Evolutionary conservation across 2,329 filamentous ascomycete species (phyloP).

Genomic region (Colletotrichum shisoi): DNA sequence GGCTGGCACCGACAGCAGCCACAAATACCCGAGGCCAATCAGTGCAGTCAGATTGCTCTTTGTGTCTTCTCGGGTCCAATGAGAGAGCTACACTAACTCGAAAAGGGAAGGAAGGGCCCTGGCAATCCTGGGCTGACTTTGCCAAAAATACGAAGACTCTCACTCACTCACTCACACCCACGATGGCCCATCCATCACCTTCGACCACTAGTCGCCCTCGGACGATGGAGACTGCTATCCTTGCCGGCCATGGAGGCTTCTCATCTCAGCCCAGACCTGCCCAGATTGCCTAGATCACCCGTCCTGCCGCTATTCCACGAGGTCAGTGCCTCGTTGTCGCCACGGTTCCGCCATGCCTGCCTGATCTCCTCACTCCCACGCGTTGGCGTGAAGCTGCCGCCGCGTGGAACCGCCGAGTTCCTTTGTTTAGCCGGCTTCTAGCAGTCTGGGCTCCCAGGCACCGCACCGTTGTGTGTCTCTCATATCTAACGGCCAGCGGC

Average conservation of each 20-base stretch:
- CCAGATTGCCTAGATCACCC: constrained; percentile 29
- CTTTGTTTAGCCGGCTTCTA: not conserved
- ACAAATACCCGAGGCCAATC: constrained; percentile 19
- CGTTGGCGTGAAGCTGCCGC: constrained; percentile 13
- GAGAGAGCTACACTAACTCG: constrained; percentile 2
- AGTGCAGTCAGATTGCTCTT: not conserved
- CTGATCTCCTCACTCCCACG: not conserved
- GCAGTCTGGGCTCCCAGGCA: not conserved
- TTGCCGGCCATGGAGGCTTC: constrained; percentile 1
- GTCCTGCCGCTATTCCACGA: constrained; percentile 21
- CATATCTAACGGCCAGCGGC: constrained; percentile 26
- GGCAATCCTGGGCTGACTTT: not conserved
- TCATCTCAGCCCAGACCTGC: constrained; percentile 19
- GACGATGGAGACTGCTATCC: not conserved
- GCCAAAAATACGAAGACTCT: constrained; percentile 34
- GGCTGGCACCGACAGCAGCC: constrained; percentile 27
- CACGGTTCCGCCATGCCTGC: constrained; percentile 4
- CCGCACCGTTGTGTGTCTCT: not conserved
- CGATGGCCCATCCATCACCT: not conserved
- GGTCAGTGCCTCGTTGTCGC: constrained; percentile 22
- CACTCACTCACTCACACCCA: not conserved
- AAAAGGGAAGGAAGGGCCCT: constrained; percentile 16
- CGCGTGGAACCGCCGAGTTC: constrained; percentile 11
- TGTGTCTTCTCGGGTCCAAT: constrained; percentile 15
- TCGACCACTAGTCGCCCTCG: constrained; percentile 6